phyloP scores from a whole-genome alignment of 2,329 filamentous ascomycete genomes.

The Harringtonia lauricola region DNA sequence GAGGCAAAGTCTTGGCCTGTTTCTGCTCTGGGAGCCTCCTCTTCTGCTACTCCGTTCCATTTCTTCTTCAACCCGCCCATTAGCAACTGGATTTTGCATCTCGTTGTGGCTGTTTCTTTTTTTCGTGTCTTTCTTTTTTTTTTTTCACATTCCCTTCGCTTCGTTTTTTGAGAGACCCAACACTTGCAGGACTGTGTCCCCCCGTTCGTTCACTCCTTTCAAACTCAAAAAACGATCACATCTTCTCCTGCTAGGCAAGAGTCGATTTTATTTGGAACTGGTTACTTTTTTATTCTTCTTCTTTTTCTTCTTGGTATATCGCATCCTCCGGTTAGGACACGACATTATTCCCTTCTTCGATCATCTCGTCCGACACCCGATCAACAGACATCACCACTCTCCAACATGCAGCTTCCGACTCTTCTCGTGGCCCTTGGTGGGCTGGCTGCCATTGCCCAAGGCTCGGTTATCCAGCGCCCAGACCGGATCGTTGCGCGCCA shows the following conservation, averaged over 20 bases:
- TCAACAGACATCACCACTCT: background rate
- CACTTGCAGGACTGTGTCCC: conserved; percentile 25
- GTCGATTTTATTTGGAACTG: background rate
- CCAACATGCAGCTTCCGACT: conserved; percentile 42
- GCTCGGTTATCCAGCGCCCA: conserved; percentile 28
- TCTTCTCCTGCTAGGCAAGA: conserved; percentile 4
- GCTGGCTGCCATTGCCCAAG: conserved; percentile 33
- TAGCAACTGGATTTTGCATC: background rate
- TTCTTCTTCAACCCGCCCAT: conserved; percentile 1
- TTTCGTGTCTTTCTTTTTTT: conserved; percentile 14
- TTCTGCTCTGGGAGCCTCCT: background rate
- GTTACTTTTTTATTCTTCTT: conserved; percentile 11
- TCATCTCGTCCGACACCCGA: background rate
- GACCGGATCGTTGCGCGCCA: no score
- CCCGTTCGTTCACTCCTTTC: conserved; percentile 36
- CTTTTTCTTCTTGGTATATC: background rate
- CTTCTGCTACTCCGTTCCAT: conserved; percentile 1
- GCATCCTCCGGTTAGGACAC: conserved; percentile 10
- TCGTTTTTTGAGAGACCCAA: conserved; percentile 34
- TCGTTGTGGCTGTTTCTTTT: conserved; percentile 23
- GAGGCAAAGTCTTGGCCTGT: background rate
- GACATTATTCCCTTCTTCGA: background rate
- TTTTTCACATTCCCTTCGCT: conserved; percentile 18
- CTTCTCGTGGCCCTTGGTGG: conserved; percentile 37
- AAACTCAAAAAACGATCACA: conserved; percentile 2